Conservation (phyloP, 2,329 filamentous ascomycete species). For the Diaporthe sp. region DNA sequence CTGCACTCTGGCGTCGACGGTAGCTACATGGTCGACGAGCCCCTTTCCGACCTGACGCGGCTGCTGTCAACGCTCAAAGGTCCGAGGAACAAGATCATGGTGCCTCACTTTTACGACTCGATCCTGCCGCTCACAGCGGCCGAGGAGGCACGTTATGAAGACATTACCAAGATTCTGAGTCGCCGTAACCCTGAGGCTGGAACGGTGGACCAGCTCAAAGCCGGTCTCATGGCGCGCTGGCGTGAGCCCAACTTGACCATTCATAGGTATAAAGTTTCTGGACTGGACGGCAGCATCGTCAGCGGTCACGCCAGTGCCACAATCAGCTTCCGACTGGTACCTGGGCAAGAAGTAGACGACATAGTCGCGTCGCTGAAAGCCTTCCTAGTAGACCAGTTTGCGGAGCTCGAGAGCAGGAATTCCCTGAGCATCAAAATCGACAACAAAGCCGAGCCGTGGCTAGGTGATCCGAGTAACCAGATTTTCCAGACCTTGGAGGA, state of each 20-base stretch:
- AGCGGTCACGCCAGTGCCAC: slow-evolving; percentile 90
- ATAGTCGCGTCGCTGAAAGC: slow-evolving; percentile 77
- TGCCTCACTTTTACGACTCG: slow-evolving; percentile 90
- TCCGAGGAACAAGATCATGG: slow-evolving; percentile 82
- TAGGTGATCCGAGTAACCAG: slow-evolving; percentile 90
- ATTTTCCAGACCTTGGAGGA: slow-evolving; percentile 91
- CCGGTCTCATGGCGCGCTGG: slow-evolving; percentile 93
- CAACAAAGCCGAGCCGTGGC: slow-evolving; percentile 95
- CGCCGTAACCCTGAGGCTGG: slow-evolving; percentile 74
- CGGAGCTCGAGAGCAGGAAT: slow-evolving; percentile 83
- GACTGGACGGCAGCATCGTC: slow-evolving; percentile 92
- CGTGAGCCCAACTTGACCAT: slow-evolving; percentile 95
- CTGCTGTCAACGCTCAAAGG: slow-evolving; percentile 88
- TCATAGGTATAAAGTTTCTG: slow-evolving; percentile 92
- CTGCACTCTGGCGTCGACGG: slow-evolving; percentile 98
- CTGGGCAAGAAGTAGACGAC: slow-evolving; percentile 88
- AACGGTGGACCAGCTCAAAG: slow-evolving; percentile 79
- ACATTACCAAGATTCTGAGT: slow-evolving; percentile 84
- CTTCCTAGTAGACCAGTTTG: slow-evolving; percentile 81
- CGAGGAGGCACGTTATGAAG: slow-evolving; percentile 85
- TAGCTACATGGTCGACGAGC: slow-evolving; percentile 89
- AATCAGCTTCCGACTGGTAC: slow-evolving; percentile 91
- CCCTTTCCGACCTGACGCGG: slow-evolving; percentile 89
- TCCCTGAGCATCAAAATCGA: slow-evolving; percentile 86
- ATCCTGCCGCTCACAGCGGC: slow-evolving; percentile 81